Evolutionary conservation across 495 filamentous ascomycete species (phyloP).

Genomic region (Penicillium psychrofluorescens): DNA sequence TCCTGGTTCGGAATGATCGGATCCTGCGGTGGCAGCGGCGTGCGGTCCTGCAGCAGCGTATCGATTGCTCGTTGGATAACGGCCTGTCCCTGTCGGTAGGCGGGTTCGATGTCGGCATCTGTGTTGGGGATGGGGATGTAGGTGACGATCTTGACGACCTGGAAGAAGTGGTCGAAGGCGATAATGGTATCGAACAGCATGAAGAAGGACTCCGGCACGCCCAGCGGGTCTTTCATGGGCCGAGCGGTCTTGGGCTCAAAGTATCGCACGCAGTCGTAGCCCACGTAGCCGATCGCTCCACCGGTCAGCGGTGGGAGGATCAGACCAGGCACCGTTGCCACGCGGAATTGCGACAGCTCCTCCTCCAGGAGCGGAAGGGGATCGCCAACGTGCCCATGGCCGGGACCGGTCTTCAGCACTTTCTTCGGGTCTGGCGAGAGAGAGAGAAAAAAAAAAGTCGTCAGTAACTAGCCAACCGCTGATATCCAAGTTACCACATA

Average conservation of each 20-base stretch:
- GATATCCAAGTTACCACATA: slow-evolving; percentile 23
- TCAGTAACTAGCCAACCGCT: neutral
- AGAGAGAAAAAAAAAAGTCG: slow-evolving; percentile 1
- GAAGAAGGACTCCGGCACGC: slow-evolving; percentile 88
- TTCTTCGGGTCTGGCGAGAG: slow-evolving; percentile 69
- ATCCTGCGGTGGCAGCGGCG: slow-evolving; percentile 67
- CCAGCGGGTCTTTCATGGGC: slow-evolving; percentile 76
- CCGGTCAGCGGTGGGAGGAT: slow-evolving; percentile 77
- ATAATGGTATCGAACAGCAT: slow-evolving; percentile 97
- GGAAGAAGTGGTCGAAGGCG: slow-evolving; percentile 92
- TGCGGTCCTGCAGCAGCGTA: slow-evolving; percentile 61
- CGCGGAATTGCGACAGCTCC: slow-evolving; percentile 68
- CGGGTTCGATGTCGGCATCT: slow-evolving; percentile 43
- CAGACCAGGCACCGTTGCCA: slow-evolving; percentile 72
- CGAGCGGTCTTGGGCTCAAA: slow-evolving; percentile 92
- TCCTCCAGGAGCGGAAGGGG: slow-evolving; percentile 74
- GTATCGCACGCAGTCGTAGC: slow-evolving; percentile 95
- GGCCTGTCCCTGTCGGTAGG: slow-evolving; percentile 57
- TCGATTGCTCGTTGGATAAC: slow-evolving; percentile 59
- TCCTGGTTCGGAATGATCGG: slow-evolving; percentile 65
- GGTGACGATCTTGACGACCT: slow-evolving; percentile 84
- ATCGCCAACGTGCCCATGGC: slow-evolving; percentile 75
- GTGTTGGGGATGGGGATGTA: slow-evolving; percentile 56
- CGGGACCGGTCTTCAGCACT: slow-evolving; percentile 78
- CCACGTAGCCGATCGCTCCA: slow-evolving; percentile 92